Base-by-base conservation (phyloP, 129 eudicot species). In the Flaveria sonorensis region DNA sequence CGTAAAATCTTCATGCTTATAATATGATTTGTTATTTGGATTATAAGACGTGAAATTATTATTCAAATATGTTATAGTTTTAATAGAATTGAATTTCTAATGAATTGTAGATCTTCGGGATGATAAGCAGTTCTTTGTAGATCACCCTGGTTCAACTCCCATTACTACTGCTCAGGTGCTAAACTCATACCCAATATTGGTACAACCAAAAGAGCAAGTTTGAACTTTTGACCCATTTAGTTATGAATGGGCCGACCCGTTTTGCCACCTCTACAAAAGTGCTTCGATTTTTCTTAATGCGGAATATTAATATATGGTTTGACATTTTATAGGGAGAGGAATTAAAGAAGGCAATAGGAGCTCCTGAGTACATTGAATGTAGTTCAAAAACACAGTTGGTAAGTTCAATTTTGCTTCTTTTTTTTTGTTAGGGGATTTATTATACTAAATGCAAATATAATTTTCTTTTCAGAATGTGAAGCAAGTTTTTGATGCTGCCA, bases 361-460 rank as follows among this genome's bases (percentile, higher is more conserved):
- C 98, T 67, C 97, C 97, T 71, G 85, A 96, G 75, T 93, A 90
- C 89, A 84, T 93, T 73, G 98, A 93, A 76, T 93, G 98, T 81
- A 93, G 98, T 87, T 87, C 98, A 61, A 93, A 93, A 89, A 85
- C 98, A 75, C 97, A 92, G 87, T 85, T 83, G 87, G 97, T 88
- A 74, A 67, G 82, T n/a, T 63, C 14, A 39, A 36, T 14, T 19
- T 13, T 56, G 11, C 45, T 71, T 70, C 39, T 7, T 7, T 63
- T 63, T 1, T 63, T 55, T 48, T 14, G 19, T 20, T 15, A 19
- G 24, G 5, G 42, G 16, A 18, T 61, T 76, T 32, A 18, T 40
- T 28, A 64, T 75, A 24, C 19, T 68, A 53, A 55, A 23, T 15
- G 23, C 9, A 24, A 8, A 26, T 20, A 15, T 16, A 1, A 7